Evolutionary conservation across 2,329 filamentous ascomycete species (phyloP).

Genomic region (Diaporthe helianthi): DNA sequence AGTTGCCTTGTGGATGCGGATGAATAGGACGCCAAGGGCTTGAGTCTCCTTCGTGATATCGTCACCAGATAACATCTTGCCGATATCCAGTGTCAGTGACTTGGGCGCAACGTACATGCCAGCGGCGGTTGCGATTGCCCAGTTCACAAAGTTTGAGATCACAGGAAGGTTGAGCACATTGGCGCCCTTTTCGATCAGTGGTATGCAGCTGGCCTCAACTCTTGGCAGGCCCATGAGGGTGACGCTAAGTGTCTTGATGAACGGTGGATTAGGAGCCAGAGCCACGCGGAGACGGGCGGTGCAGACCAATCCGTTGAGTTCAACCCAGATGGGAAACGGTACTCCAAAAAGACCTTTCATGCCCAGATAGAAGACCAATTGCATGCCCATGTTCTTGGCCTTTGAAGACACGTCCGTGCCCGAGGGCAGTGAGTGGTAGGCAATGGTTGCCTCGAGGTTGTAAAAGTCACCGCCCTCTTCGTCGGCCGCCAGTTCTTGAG

Average conservation of each 20-base stretch:
- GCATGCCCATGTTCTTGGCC: constrained; percentile 96
- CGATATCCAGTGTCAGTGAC: constrained; percentile 88
- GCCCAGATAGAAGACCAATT: constrained; percentile 91
- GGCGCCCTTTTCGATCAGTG: constrained; percentile 88
- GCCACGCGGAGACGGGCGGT: constrained; percentile 84
- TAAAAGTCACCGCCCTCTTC: constrained; percentile 93
- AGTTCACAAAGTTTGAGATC: constrained; percentile 97
- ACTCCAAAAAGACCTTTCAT: constrained; percentile 89
- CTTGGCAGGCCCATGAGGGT: constrained; percentile 95
- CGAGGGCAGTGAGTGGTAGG: constrained; percentile 86
- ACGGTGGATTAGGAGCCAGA: constrained; percentile 89
- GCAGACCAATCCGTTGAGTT: constrained; percentile 88
- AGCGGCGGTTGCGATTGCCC: constrained; percentile 85
- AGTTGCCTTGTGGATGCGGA: constrained; percentile 86
- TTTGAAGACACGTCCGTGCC: constrained; percentile 76
- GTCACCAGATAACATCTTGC: constrained; percentile 89
- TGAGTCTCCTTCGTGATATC: constrained; percentile 88
- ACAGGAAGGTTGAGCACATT: constrained; percentile 91
- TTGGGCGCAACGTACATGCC: constrained; percentile 95
- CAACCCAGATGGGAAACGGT: constrained; percentile 86
- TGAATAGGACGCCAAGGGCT: constrained; percentile 88
- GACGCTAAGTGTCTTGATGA: constrained; percentile 89
- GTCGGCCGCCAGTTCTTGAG: constrained; percentile 84
- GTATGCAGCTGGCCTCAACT: constrained; percentile 86
- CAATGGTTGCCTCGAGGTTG: constrained; percentile 88